Evolutionary conservation across 2,329 filamentous ascomycete species (phyloP), one percentile per base, ranked within the genome.

Genomic region (Sordariomycetes sp.): DNA sequence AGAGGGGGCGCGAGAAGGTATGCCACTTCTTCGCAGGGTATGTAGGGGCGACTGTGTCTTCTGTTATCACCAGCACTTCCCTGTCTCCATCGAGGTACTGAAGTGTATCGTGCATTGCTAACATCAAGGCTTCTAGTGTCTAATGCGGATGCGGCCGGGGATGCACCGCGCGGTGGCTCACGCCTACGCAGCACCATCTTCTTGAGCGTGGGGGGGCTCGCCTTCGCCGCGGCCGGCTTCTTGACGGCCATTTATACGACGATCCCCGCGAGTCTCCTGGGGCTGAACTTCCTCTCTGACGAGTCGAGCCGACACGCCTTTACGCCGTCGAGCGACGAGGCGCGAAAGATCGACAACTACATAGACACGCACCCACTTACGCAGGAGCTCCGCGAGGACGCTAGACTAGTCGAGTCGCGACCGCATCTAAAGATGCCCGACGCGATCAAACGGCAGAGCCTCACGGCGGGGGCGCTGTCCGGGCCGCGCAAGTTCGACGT

Each of bases 351-450:
- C 64, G 86, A 96, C 62, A 76, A 82, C 10, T 80, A 81, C 65
- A 89, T 97, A 69, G 80, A 84, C 65, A 80, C 76, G 52, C 90
- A 94, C 72, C 86, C 89, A 1, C 68, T 95, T n/a, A 79, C 86
- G 4, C 68, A 76, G n/a, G 75, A 79, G 50, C 75, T 97, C 54
- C 85, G 91, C 53, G 70, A 71, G 20, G 78, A 87, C 64, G 75
- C 83, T 1, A 79, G 80, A 28, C 87, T 86, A 69, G 79, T 75
- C 36, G 90, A 95, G 69, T 86, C 86, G 36, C 81, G 94, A 48
- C 92, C 92, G 12, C 90, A 96, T 67, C 75, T 96, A 67, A 94
- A 91, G 71, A 87, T 96, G 66, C 90, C 92, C 0, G 74, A 77
- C 28, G 70, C 77, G 2, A 78, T 90, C 69, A 82, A 87, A 45